phyloP scores from a whole-genome alignment of 371 early-diverging fungal species.

The Umbelopsis sp. region DNA sequence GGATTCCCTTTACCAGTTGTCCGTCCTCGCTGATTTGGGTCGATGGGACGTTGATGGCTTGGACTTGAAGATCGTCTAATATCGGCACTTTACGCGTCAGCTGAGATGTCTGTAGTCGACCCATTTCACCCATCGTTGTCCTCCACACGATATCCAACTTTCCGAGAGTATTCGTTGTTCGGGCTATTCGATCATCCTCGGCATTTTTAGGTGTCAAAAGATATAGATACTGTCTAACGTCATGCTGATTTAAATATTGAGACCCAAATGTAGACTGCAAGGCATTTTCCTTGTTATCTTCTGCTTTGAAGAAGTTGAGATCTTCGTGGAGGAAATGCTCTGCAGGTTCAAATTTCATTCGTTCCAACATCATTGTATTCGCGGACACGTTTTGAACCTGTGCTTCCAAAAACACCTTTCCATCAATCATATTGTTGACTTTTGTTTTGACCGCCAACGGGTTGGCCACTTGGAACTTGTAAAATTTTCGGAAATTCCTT shows the following conservation, averaged over 20 bases:
- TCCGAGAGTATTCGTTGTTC: constrained; percentile 83
- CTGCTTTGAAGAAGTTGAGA: constrained; percentile 54
- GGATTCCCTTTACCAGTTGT: constrained; percentile 33
- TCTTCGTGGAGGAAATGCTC: constrained; percentile 73
- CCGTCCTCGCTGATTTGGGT: constrained; percentile 10
- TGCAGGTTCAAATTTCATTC: constrained; percentile 84
- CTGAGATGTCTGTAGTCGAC: constrained; percentile 94
- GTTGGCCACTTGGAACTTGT: constrained; percentile 95
- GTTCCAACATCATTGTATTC: constrained; percentile 83
- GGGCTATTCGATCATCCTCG: constrained; percentile 62
- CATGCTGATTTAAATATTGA: constrained; percentile 71
- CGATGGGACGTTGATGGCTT: constrained; percentile 55
- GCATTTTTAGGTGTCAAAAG: constrained; percentile 70
- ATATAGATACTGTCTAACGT: constrained; percentile 90
- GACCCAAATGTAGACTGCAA: constrained; percentile 59
- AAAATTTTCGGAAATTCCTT: constrained; percentile 85
- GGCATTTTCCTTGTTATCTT: constrained; percentile 3
- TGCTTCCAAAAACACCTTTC: constrained; percentile 86
- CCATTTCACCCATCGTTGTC: constrained; percentile 82
- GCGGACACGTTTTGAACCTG: constrained; percentile 90
- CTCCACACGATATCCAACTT: constrained; percentile 96
- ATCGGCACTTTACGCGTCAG: constrained; percentile 82
- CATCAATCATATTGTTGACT: constrained; percentile 77
- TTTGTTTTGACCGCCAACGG: constrained; percentile 97
- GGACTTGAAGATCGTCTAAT: constrained; percentile 77